These are phyloP conservation scores for Trametes sp. DNA, from an alignment of 1,284 basidiomycete genomes.

Conservation along the genomic window DNA sequence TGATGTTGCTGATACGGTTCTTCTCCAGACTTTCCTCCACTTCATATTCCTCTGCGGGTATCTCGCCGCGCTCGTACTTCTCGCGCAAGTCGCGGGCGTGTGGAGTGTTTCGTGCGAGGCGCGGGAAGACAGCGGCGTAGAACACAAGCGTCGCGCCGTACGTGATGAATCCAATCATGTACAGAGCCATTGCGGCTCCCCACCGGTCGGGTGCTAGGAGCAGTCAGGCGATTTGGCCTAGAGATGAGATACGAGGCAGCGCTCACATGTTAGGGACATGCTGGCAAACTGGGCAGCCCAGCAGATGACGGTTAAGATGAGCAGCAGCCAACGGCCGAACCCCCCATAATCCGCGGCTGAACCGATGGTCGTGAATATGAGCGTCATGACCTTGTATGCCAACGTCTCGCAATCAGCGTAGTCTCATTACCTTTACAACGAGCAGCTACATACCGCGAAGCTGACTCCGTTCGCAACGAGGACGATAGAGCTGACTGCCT, in stretches of 20 bases:
- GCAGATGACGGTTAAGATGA: constrained; percentile 75
- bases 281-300: constrained; percentile 84
- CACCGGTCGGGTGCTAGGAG: constrained; percentile 68
- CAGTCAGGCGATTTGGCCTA: not conserved
- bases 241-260: not conserved
- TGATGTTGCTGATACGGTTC: constrained; percentile 87
- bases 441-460: constrained; percentile 63
- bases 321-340: constrained; percentile 80
- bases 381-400: constrained; percentile 67
- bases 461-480: constrained; percentile 79
- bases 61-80: constrained; percentile 66
- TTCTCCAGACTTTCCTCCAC: constrained; percentile 82
- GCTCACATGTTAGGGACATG: constrained; percentile 71
- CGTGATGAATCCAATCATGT: constrained; percentile 82
- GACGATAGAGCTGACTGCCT: constrained; percentile 76
- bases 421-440: too few relatives aligned
- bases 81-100: constrained; percentile 67
- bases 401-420: too few relatives aligned
- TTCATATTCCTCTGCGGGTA: constrained; percentile 71
- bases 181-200: constrained; percentile 79
- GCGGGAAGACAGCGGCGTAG: constrained; percentile 85
- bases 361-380: constrained; percentile 83
- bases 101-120: constrained; percentile 81
- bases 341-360: constrained; percentile 84
- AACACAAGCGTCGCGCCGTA: constrained; percentile 83